Evolutionary conservation across 1,284 basidiomycete genomes (phyloP), one percentile per base, ranked within the genome.

Genomic region (Ceratobasidium papillatum): DNA sequence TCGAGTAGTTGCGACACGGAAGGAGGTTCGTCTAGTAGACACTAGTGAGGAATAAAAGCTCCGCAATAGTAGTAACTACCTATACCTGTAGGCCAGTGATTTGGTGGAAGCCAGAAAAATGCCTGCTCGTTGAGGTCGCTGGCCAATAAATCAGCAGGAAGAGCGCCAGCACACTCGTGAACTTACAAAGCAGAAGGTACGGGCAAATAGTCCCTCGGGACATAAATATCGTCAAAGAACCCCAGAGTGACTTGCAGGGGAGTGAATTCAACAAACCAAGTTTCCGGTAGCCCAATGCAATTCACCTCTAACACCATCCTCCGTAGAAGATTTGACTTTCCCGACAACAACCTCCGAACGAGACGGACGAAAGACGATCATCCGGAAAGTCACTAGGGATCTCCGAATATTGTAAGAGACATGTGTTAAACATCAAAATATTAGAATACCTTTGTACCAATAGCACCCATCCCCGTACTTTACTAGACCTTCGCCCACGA

Each of bases 151-250:
- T 65, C 17, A 75, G 64, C 22, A 76, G 54, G 9, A 78, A 65
- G 12, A 1, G 38, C 22, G 8, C 9, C 27, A 43, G 14, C 68
- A 56, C 41, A 41, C 38, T 27, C 38, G 38, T 54, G 65, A 32
- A 83, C 91, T 75, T 80, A 94, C 92, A 94, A 96, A 2, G 92
- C 88, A 38, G 88, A 89, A 1, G 93, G 92, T 78, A 90, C 87
- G 3, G 94, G 94, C 49, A 89, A 90, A 84, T 87, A 96, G 73
- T 83, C 87, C 41, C 83, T 84, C 54, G 86, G 92, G 61, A 99
- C 88, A 80, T 94, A 94, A 47, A 99, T 91, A 80, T 98, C 96
- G 81, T 97, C 94, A 80, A 99, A 99, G 84, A 99, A 99, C 17
- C 91, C 93, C 45, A 98, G 83, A 8, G 93, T 90, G 41, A 98